Percentiles rank a stretch among this genome's conserved stretches.
Evolutionary conservation across 495 filamentous ascomycete genomes (phyloP).

Genomic region (Sordaria brevicollis): DNA sequence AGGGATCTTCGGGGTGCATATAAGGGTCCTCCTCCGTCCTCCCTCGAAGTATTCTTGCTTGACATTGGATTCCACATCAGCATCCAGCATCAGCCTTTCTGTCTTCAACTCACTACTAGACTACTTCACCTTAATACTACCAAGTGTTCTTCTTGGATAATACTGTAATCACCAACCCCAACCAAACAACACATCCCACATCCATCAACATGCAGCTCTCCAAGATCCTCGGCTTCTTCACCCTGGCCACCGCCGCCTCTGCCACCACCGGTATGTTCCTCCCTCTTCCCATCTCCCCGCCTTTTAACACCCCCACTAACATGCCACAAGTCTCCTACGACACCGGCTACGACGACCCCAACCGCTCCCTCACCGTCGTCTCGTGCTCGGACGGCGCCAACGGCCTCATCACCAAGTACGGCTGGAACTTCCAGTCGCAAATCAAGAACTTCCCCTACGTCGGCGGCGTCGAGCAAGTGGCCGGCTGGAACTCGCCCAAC

Average conservation of each 20-base stretch:
- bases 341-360: slow-evolving; percentile 43
- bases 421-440: slow-evolving; percentile 33
- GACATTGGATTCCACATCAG: neutral
- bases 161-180: neutral
- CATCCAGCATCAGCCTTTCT: neutral
- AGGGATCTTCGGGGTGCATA: neutral
- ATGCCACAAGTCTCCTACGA: slow-evolving; percentile 41
- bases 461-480: slow-evolving; percentile 50
- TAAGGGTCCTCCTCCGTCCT: neutral
- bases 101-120: neutral
- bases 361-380: slow-evolving; percentile 33
- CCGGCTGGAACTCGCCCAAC: slow-evolving; percentile 44
- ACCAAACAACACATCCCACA: neutral
- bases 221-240: slow-evolving; percentile 28
- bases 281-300: neutral
- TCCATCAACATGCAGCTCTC: slow-evolving; percentile 41
- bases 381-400: slow-evolving; percentile 50
- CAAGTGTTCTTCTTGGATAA: neutral
- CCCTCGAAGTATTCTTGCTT: neutral
- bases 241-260: slow-evolving; percentile 23
- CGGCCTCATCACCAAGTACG: slow-evolving; percentile 46
- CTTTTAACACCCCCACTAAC: neutral
- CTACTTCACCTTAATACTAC: neutral
- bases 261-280: slow-evolving; percentile 23
- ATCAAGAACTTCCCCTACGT: slow-evolving; percentile 49